These are phyloP conservation scores for Pecoramyces ruminantium DNA, from an alignment of 192 early-diverging fungal genomes.

Conservation along the genomic window DNA sequence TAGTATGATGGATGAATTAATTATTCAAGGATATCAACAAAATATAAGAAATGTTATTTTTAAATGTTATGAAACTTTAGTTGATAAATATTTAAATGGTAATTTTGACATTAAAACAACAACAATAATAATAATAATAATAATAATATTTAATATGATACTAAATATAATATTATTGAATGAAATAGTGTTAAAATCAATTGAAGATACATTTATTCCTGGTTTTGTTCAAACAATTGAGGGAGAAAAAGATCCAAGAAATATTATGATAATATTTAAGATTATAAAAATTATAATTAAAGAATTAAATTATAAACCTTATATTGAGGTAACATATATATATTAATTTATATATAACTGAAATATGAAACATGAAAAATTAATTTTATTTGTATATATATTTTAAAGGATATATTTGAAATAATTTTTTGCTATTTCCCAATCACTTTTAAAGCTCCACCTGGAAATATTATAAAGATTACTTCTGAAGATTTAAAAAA, in stretches of 20 bases:
- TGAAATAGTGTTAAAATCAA: constrained; percentile 30
- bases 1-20: constrained; percentile 65
- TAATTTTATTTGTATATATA: no score
- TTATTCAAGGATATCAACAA: constrained; percentile 86
- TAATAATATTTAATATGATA: no score
- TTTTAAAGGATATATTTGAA: constrained; percentile 70
- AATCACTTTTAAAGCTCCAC: constrained; percentile 92
- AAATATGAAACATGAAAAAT: no score
- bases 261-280: constrained; percentile 74
- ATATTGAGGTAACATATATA: constrained; percentile 41
- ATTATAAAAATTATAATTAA: constrained; percentile 49
- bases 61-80: constrained; percentile 46
- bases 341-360: no score
- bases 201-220: constrained; percentile 54
- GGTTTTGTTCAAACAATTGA: constrained; percentile 81
- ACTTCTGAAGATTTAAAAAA: constrained; percentile 80
- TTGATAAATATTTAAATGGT: constrained; percentile 43
- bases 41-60: constrained; percentile 57
- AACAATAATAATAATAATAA: no score
- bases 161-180: not conserved
- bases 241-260: constrained; percentile 97
- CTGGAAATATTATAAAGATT: constrained; percentile 87
- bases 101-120: no score
- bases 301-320: constrained; percentile 58
- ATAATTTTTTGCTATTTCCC: constrained; percentile 99